Percentiles rank a stretch among this genome's conserved stretches.
phyloP scores from a whole-genome alignment of 768 basidiomycete species.

The Pulveroboletus ravenelii region DNA sequence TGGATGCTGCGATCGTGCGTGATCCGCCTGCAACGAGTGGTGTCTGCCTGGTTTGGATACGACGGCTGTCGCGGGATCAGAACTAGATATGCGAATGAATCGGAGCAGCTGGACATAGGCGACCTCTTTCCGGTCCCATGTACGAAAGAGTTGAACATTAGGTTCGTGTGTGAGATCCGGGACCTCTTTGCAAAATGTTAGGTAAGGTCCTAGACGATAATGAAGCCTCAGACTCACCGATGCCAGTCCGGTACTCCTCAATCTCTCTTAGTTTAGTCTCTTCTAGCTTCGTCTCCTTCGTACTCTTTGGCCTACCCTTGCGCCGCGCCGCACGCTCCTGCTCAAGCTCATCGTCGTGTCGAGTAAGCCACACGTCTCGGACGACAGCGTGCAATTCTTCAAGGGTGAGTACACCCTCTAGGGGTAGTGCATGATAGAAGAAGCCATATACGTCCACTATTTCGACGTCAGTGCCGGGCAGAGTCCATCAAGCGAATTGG shows the following conservation, averaged over 20 bases:
- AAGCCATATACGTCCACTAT: slow-evolving; percentile 70
- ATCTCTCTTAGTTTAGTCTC: slow-evolving; percentile 63
- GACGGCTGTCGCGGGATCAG: slow-evolving; percentile 40
- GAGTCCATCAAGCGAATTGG: neutral
- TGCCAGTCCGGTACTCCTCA: slow-evolving; percentile 74
- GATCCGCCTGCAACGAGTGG: slow-evolving; percentile 25
- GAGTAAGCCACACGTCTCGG: slow-evolving; percentile 65
- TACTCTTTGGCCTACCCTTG: slow-evolving; percentile 72
- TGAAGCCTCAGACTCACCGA: slow-evolving; percentile 49
- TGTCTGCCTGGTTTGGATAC: slow-evolving; percentile 64
- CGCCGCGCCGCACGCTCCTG: slow-evolving; percentile 56
- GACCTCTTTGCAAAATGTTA: slow-evolving; percentile 48
- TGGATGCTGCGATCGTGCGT: neutral
- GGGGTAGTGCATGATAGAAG: slow-evolving; percentile 68
- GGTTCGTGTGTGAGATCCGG: slow-evolving; percentile 71
- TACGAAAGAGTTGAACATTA: slow-evolving; percentile 66
- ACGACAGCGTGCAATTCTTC: slow-evolving; percentile 64
- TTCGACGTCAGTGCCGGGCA: neutral
- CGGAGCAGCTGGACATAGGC: slow-evolving; percentile 68
- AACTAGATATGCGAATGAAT: slow-evolving; percentile 70
- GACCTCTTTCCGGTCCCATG: slow-evolving; percentile 75
- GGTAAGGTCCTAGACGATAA: neutral
- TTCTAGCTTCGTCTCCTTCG: slow-evolving; percentile 61
- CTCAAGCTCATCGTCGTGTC: slow-evolving; percentile 62
- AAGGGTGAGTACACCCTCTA: slow-evolving; percentile 51